Conservation (phyloP, 1,284 basidiomycete genomes). For the Ceratobasidium papillatum region DNA sequence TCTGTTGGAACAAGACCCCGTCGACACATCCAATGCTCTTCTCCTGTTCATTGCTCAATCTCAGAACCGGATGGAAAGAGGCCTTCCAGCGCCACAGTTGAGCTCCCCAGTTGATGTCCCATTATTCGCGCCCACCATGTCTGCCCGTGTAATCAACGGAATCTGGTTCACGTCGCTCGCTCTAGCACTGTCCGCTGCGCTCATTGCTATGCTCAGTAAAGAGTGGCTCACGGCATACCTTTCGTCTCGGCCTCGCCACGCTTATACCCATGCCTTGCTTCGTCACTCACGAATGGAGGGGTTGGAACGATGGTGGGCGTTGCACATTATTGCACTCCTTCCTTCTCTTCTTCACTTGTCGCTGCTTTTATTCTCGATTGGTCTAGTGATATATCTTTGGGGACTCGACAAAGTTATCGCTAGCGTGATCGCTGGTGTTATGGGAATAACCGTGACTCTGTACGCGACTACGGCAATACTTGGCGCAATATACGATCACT, state of each 20-base stretch:
- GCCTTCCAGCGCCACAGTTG: no score
- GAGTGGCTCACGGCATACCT: background rate
- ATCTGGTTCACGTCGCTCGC: constrained; percentile 11
- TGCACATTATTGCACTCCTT: background rate
- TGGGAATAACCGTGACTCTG: background rate
- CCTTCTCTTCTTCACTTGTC: constrained; percentile 12
- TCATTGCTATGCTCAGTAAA: constrained; percentile 4
- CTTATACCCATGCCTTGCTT: background rate
- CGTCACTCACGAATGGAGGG: background rate
- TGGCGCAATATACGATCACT: background rate
- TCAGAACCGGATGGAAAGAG: no score
- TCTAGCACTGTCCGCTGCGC: background rate
- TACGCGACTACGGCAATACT: background rate
- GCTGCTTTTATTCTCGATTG: constrained; percentile 5
- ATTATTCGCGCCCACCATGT: background rate
- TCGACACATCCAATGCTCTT: background rate
- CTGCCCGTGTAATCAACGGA: background rate
- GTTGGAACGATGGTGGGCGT: background rate
- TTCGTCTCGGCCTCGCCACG: background rate
- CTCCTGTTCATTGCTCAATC: constrained; percentile 10
- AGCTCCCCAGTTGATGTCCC: background rate
- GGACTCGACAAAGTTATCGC: background rate
- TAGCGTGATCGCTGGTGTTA: background rate
- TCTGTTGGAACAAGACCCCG: background rate
- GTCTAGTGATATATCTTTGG: constrained; percentile 1